Base-by-base conservation (phyloP, 1,139 yeast species). In the Meyerozyma smithsonii region DNA sequence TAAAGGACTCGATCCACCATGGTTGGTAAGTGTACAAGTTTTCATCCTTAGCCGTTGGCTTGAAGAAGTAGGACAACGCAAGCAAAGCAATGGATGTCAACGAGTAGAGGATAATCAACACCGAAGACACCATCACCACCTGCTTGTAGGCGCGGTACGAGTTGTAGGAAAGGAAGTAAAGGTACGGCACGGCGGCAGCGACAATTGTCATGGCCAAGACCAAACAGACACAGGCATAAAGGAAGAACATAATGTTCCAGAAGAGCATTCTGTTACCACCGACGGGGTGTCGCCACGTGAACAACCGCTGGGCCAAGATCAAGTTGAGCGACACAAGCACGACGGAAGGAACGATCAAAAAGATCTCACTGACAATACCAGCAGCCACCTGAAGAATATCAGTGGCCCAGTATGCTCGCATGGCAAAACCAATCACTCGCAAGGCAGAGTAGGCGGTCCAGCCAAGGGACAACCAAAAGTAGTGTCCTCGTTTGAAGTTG, bases 261-360 rank as follows among this genome's bases (percentile, higher is more conserved):
- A 69, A 69, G 35, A 67, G 49, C 36, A 46, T 52, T 37, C 72
- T 49, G 20, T 68, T 61, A 45, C 74, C 74, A 41, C 74, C 74
- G 3, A 67, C 74, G 11, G 74, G 74, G 51, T 69, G 74, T 53
- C 74, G 59, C 74, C 74, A 69, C 2, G 72, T 67, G 48, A 69
- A 69, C 26, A 69, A 53, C 45, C 74, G 57, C 49, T 68, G 74
- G 10, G 73, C 71, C 43, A 68, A 53, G 26, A 66, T 60, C 49
- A 69, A 65, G 45, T 69, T 66, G 26, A 64, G 57, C 3, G 72
- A 62, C 2, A 62, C 67, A 24, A 68, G 46, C 8, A 66, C 42
- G 26, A 66, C 54, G 5, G 68, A 50, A 2, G 72, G 64, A 12
- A 66, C 47, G 40, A 69, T 59, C 36, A 64, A 53, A 39, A 68